Conservation (phyloP, 2,329 filamentous ascomycete genomes). For the Amesomyces nigricolor region DNA sequence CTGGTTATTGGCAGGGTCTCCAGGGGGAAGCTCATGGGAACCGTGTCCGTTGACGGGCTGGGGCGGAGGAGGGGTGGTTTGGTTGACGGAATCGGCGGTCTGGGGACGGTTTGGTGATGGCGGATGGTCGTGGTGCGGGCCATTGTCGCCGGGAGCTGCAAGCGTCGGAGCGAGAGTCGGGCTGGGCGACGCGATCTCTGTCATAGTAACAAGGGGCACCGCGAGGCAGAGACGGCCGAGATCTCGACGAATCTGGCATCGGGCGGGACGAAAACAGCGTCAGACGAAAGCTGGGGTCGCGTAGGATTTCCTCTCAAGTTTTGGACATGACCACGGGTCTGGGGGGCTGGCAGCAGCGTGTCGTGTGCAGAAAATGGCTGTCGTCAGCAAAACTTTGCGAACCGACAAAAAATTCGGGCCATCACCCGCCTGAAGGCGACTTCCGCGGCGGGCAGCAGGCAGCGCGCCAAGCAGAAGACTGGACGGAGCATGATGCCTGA, state of each 20-base stretch:
- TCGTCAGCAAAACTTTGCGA: constrained; percentile 47
- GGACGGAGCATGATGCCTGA: constrained; percentile 21
- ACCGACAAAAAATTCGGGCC: constrained; percentile 34
- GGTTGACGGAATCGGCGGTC: constrained; percentile 14
- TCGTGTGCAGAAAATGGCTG: constrained; percentile 38
- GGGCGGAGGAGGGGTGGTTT: neutral
- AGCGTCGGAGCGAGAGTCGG: constrained; percentile 37
- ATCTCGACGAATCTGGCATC: constrained; percentile 55
- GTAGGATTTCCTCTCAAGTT: constrained; percentile 43
- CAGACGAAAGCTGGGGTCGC: constrained; percentile 45
- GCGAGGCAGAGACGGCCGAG: constrained; percentile 44
- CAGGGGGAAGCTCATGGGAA: neutral
- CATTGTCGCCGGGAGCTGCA: constrained; percentile 24
- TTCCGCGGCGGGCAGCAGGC: constrained; percentile 13
- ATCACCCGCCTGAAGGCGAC: constrained; percentile 23
- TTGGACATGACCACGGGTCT: constrained; percentile 51
- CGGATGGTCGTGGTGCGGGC: constrained; percentile 20
- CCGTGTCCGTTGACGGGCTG: constrained; percentile 7
- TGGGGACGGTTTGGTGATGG: constrained; percentile 16
- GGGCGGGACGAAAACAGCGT: constrained; percentile 50
- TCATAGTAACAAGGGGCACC: constrained; percentile 47
- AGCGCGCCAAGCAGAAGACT: neutral
- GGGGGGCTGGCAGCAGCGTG: constrained; percentile 41
- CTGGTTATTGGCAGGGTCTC: neutral
- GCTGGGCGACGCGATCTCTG: constrained; percentile 53